These are phyloP conservation scores for Dipteronia sinensis DNA, from an alignment of 345 rosid genomes.

Conservation along the genomic window DNA sequence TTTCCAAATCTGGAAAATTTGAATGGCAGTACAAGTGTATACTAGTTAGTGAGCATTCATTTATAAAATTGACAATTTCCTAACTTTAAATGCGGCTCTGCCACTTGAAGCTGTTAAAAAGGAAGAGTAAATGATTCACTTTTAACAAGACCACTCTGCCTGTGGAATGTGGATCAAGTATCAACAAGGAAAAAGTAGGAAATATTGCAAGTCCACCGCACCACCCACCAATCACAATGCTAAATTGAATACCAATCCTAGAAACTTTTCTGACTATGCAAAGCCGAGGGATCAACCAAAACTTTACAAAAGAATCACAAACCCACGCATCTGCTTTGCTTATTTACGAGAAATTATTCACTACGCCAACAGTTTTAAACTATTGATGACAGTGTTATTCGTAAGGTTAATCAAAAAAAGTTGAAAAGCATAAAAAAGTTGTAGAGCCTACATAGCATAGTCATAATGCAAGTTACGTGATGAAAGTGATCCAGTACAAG, in stretches of 20 bases:
- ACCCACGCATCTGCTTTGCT: neutral
- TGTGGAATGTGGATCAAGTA: neutral
- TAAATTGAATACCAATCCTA: neutral
- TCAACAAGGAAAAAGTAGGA: neutral
- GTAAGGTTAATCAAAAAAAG: neutral
- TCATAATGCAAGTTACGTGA: neutral
- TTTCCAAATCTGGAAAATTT: too few relatives aligned
- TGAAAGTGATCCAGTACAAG: neutral
- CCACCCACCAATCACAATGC: constrained; percentile 11
- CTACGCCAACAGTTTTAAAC: neutral
- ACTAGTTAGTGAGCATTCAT: too few relatives aligned
- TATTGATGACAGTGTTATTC: neutral
- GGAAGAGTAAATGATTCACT: too few relatives aligned
- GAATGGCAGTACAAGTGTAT: too few relatives aligned
- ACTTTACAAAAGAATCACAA: neutral
- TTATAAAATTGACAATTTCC: too few relatives aligned
- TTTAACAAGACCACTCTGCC: neutral
- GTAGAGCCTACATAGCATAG: neutral
- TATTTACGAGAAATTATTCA: too few relatives aligned
- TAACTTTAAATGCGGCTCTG: too few relatives aligned
- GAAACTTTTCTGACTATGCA: neutral
- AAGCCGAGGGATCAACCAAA: neutral
- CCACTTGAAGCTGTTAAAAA: too few relatives aligned
- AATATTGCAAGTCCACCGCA: constrained; percentile 11
- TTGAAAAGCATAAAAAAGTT: neutral